Conservation (phyloP, 768 basidiomycete genomes). For the Kwoniella heveanensis region DNA sequence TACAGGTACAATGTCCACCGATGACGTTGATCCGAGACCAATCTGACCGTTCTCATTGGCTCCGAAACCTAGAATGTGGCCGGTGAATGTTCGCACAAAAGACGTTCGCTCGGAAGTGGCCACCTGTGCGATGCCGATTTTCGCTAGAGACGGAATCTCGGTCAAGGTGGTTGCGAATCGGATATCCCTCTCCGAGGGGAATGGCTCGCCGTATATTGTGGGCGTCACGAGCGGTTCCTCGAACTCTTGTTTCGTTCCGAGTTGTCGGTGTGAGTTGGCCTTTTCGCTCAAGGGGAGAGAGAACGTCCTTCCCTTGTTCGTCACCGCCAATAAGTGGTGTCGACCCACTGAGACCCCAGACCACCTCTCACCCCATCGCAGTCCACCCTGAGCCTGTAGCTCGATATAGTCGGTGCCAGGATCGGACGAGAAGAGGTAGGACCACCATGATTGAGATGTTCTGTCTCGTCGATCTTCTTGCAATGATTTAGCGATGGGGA, state of each 20-base stretch:
- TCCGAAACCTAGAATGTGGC: constrained; percentile 83
- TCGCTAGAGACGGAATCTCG: constrained; percentile 73
- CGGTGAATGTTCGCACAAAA: constrained; percentile 69
- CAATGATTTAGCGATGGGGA: constrained; percentile 62
- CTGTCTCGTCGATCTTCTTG: constrained; percentile 59
- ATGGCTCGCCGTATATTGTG: constrained; percentile 20
- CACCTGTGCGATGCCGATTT: constrained; percentile 67
- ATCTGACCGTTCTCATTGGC: constrained; percentile 88
- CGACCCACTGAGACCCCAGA: constrained; percentile 72
- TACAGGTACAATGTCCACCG: constrained; percentile 69
- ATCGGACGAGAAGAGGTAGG: constrained; percentile 60
- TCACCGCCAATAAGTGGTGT: constrained; percentile 59
- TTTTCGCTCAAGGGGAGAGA: constrained; percentile 71
- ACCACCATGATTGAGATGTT: constrained; percentile 64
- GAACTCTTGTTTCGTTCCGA: constrained; percentile 72
- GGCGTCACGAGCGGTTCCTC: constrained; percentile 54
- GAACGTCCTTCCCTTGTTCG: constrained; percentile 69
- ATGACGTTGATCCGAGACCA: constrained; percentile 69
- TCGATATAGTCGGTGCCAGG: constrained; percentile 63
- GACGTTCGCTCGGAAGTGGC: constrained; percentile 73
- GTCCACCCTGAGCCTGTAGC: constrained; percentile 63
- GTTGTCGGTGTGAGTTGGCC: constrained; percentile 80
- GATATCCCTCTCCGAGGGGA: constrained; percentile 58
- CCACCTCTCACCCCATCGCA: constrained; percentile 74
- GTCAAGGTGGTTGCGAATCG: constrained; percentile 71